Evolutionary conservation across 2,329 filamentous ascomycete genomes (phyloP), one percentile per base, ranked within the genome.

Genomic region (Talaromyces atroroseus): DNA sequence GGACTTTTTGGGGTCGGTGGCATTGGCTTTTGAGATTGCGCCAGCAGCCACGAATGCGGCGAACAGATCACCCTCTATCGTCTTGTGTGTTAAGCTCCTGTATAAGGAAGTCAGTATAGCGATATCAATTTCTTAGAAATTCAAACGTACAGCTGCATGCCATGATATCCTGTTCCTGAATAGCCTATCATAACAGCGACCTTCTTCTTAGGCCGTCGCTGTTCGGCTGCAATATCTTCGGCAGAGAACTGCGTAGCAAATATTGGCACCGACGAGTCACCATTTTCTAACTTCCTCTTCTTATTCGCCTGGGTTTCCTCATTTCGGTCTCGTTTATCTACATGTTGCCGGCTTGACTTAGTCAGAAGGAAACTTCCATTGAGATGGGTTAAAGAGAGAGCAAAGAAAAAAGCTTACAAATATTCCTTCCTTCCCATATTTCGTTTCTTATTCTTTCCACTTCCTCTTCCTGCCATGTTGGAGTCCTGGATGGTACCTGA

Each of bases 121-220:
- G 23, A 24, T 16, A 36, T 3, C 32, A 16, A 4, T 12, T 36
- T 26, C 20, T 20, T 12, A 16, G 24, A 6, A 36, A 1, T 18
- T 2, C 6, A 18, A 49, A 56, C 71, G 53, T 64, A 78, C 74
- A 99, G 88, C 76, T 99, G 94, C 86, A 99, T 95, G 66, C 94
- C 94, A 75, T 90, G 92, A 79, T 99, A 99, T 16, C 94, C 94
- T 10, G 90, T 96, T 50, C 94, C 94, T 5, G 92, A 91, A 73
- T 99, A 99, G 16, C 94, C 94, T 64, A 99, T 86, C 78, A 97
- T 78, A 32, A 99, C 91, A 42, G 92, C 94, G 50, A 96, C 92
- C 78, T 99, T 99, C 73, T 89, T 86, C 81, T 99, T 99, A 23
- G 94, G 94, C 56, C 85, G 85, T 61, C 92, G 86, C 69, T 87